Conservation (phyloP, 306 rosid species). For the Trichosanthes truncata region DNA sequence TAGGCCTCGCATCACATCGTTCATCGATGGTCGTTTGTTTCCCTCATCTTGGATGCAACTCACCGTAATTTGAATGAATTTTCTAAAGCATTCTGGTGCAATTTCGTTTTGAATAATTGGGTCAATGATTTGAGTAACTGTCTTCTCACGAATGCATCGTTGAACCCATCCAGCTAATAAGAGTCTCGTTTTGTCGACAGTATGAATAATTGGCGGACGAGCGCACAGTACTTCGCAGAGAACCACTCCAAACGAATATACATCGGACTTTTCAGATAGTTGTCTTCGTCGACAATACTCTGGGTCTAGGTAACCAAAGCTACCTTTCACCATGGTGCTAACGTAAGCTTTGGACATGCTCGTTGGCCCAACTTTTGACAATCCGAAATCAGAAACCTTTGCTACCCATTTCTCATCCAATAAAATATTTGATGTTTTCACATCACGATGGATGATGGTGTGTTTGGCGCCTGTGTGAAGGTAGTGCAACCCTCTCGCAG, state of each 20-base stretch:
- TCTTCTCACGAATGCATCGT: conserved; percentile 19
- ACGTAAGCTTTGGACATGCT: conserved; percentile 10
- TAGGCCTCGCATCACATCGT: conserved; percentile 19
- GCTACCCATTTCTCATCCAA: conserved; percentile 30
- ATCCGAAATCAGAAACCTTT: conserved; percentile 35
- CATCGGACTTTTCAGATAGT: conserved; percentile 37
- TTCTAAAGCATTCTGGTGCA: too few relatives aligned
- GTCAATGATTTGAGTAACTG: too few relatives aligned
- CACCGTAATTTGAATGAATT: too few relatives aligned
- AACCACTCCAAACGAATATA: conserved; percentile 50
- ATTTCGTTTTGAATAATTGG: too few relatives aligned
- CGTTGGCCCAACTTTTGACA: conserved; percentile 16
- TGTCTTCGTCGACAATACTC: conserved; percentile 13
- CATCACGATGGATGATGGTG: conserved; percentile 38
- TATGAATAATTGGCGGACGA: conserved; percentile 18
- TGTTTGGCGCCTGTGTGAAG: conserved; percentile 19
- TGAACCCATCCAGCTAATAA: conserved; percentile 18
- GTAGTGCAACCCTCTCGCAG: conserved; percentile 19
- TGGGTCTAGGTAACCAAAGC: conserved; percentile 15
- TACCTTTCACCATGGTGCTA: conserved; percentile 20
- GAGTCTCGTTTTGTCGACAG: conserved; percentile 13
- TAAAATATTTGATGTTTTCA: conserved; percentile 25
- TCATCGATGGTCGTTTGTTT: conserved; percentile 27
- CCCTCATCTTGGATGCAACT: conserved; percentile 38
- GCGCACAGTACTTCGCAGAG: conserved; percentile 37